phyloP scores from a whole-genome alignment of 2,329 filamentous ascomycete species.

The Scytalidium lignicola region DNA sequence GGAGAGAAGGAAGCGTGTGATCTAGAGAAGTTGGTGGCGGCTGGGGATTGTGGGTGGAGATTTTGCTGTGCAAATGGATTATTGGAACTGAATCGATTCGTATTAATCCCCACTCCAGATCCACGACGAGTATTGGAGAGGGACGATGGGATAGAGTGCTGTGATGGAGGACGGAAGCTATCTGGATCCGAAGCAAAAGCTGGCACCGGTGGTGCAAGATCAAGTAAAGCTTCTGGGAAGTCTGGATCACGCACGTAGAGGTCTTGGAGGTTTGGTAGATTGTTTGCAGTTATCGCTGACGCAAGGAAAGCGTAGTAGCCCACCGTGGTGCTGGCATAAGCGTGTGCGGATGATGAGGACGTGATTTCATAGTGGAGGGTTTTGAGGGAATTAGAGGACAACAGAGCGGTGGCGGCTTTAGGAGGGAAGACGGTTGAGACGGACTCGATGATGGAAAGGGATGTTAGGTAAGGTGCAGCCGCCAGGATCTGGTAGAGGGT shows the following conservation, averaged over 20 bases:
- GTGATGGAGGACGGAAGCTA: slow-evolving; percentile 15
- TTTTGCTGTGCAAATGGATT: slow-evolving; percentile 21
- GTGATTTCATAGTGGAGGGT: slow-evolving; percentile 82
- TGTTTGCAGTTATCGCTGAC: slow-evolving; percentile 70
- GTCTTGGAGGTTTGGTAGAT: slow-evolving; percentile 66
- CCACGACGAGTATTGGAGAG: slow-evolving; percentile 4
- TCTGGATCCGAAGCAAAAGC: slow-evolving; percentile 38
- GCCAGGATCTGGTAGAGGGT: slow-evolving; percentile 37
- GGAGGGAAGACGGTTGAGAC: slow-evolving; percentile 53
- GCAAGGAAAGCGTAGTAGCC: slow-evolving; percentile 84
- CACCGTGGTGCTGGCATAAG: slow-evolving; percentile 48
- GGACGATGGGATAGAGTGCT: not conserved
- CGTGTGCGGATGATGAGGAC: slow-evolving; percentile 48
- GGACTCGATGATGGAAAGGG: slow-evolving; percentile 49
- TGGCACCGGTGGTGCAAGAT: slow-evolving; percentile 58
- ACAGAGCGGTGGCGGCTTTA: slow-evolving; percentile 49
- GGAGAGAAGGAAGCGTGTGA: slow-evolving; percentile 7
- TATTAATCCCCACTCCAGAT: slow-evolving; percentile 1
- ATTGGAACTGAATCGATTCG: slow-evolving; percentile 26
- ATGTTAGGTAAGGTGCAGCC: slow-evolving; percentile 34
- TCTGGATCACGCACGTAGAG: slow-evolving; percentile 82
- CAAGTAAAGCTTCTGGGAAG: slow-evolving; percentile 74
- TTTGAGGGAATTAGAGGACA: slow-evolving; percentile 64
- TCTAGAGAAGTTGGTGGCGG: too few relatives aligned
- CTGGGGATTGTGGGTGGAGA: too few relatives aligned